Evolutionary conservation across 805 yeast genomes (phyloP).

Genomic region (Ogataea saltuana): DNA sequence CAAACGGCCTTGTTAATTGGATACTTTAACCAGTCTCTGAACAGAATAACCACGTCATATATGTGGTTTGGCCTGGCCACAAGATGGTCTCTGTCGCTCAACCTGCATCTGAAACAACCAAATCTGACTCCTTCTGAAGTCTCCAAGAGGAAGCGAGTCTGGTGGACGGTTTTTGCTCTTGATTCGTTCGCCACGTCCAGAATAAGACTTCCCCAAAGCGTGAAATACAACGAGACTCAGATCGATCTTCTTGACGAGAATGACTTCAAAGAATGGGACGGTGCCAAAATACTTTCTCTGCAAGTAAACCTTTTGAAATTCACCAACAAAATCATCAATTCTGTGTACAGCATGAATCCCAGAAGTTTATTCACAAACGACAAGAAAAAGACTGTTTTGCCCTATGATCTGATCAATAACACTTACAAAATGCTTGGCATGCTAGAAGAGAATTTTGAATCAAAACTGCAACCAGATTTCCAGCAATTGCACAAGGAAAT

Average conservation of each 20-base stretch:
- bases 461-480: constrained; percentile 22
- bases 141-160: constrained; percentile 37
- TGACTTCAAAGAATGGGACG: constrained; percentile 35
- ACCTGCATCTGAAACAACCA: constrained; percentile 33
- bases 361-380: constrained; percentile 27
- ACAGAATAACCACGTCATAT: constrained; percentile 38
- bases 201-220: constrained; percentile 39
- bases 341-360: constrained; percentile 34
- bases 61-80: constrained; percentile 39
- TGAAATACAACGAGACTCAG: constrained; percentile 36
- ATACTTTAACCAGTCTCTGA: constrained; percentile 38
- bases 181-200: constrained; percentile 41
- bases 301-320: constrained; percentile 32
- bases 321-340: constrained; percentile 34
- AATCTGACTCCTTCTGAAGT: constrained; percentile 23
- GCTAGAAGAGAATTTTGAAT: constrained; percentile 29
- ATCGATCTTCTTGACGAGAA: constrained; percentile 30
- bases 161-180: constrained; percentile 43
- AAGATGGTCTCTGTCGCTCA: constrained; percentile 34
- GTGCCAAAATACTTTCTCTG: constrained; percentile 29
- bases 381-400: constrained; percentile 21
- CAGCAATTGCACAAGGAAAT: constrained; percentile 23
- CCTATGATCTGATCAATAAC: constrained; percentile 23
- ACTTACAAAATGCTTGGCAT: constrained; percentile 21
- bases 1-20: constrained; percentile 39